Percentiles rank a stretch among this genome's conserved stretches.
Conservation (phyloP, 148 eudicot genomes). For the Salicornia ramosissima region DNA sequence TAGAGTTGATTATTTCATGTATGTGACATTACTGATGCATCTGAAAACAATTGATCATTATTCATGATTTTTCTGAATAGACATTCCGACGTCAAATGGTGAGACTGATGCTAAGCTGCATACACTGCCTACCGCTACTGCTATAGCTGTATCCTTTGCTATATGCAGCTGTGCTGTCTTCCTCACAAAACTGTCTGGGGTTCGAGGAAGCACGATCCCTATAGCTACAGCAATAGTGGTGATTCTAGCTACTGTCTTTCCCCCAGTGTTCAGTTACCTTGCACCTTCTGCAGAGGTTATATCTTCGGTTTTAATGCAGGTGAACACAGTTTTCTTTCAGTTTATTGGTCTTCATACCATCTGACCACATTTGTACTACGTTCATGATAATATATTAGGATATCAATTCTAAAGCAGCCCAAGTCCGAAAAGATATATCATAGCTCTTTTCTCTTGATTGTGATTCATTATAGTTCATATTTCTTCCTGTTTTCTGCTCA, state of each 20-base stretch:
- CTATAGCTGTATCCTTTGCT: slow-evolving; percentile 65
- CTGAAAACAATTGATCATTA: background rate
- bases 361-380: background rate
- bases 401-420: background rate
- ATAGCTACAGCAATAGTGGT: slow-evolving; percentile 68
- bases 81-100: slow-evolving; percentile 24
- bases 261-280: slow-evolving; percentile 52
- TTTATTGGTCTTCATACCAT: slow-evolving; percentile 2
- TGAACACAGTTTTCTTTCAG: slow-evolving; percentile 8
- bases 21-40: background rate
- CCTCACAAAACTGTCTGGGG: slow-evolving; percentile 37
- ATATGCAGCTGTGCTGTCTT: slow-evolving; percentile 51
- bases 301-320: slow-evolving; percentile 81
- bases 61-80: slow-evolving; percentile 29
- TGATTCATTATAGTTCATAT: background rate
- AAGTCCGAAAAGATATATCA: background rate
- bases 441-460: background rate
- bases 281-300: slow-evolving; percentile 79
- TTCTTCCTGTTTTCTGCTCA: background rate
- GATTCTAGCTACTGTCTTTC: slow-evolving; percentile 66
- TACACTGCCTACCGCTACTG: slow-evolving; percentile 50
- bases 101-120: slow-evolving; percentile 44
- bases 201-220: slow-evolving; percentile 71
- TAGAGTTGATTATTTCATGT: background rate
- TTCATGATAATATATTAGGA: background rate